Evolutionary conservation across 1,139 yeast genomes (phyloP), one percentile per base, ranked within the genome.

Genomic region (Blastobotrys serpentis): DNA sequence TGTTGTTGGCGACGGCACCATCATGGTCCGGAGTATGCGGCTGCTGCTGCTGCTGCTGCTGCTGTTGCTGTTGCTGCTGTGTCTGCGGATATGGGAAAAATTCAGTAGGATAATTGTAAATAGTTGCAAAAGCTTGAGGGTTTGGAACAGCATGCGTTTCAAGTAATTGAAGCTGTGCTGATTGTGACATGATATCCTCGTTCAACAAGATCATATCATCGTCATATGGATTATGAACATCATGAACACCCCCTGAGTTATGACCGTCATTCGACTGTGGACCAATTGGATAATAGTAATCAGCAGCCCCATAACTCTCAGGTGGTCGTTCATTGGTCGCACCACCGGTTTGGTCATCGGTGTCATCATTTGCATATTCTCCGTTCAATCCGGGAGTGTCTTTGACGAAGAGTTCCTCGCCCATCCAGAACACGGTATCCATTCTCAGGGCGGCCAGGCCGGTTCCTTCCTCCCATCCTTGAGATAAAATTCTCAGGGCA

Each of bases 401-500:
- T 11, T 45, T 43, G 21, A 16, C 48, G 40, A 60, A 57, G 30
- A 60, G 46, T 6, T 52, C 54, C 17, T 53, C 55, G 23, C 67
- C 69, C 55, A 58, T 58, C 56, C 65, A 61, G 40, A 66, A 65
- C 4, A 67, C 61, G 2, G 67, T 55, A 42, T 67, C 70, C 58
- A 68, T 62, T 8, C 70, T 54, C 44, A 65, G 56, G 0, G 62
- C 61, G 0, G 71, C 71, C 17, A 67, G 52, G 6, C 70, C 70
- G 6, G 70, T 61, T 17, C 71, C 71, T 46, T 68, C 71, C 39
- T 64, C 69, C 71, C 67, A 63, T 11, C 64, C 63, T 46, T 61
- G 62, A 29, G 59, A 50, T 33, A 63, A 50, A 17, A 58, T 62
- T 41, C 63, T 55, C 32, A 62, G 40, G 2, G 63, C 60, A 52